These are phyloP conservation scores for Pythium periplocum DNA, from an alignment of 352 stramenopile genomes.

Conservation along the genomic window DNA sequence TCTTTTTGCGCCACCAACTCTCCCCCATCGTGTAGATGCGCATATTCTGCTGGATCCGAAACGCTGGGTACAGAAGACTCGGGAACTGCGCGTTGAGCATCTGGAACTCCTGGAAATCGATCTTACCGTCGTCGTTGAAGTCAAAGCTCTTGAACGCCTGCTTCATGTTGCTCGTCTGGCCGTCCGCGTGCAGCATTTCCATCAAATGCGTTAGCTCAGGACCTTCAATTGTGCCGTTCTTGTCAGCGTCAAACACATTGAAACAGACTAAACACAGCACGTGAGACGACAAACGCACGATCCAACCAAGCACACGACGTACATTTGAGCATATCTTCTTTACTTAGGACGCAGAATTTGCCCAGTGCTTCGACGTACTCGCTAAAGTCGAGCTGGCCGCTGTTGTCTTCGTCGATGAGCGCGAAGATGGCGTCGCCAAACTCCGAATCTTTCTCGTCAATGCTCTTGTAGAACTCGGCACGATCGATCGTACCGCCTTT, in stretches of 20 bases:
- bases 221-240: conserved; percentile 69
- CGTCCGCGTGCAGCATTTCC: conserved; percentile 62
- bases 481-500: conserved; percentile 69
- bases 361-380: conserved; percentile 72
- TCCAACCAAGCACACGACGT: conserved; percentile 4
- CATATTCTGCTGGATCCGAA: conserved; percentile 75
- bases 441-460: conserved; percentile 62
- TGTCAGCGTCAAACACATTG: conserved; percentile 68
- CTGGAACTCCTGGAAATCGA: conserved; percentile 69
- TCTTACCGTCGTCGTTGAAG: conserved; percentile 65
- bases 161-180: conserved; percentile 67
- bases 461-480: conserved; percentile 60
- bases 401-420: conserved; percentile 72
- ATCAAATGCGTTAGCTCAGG: conserved; percentile 54
- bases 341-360: conserved; percentile 71
- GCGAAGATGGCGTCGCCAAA: conserved; percentile 72
- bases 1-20: conserved; percentile 57
- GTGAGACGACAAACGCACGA: conserved; percentile 1
- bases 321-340: conserved; percentile 76
- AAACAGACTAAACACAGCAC: conserved; percentile 51
- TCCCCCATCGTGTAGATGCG: conserved; percentile 58
- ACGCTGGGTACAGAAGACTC: conserved; percentile 58
- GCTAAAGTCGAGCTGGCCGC: conserved; percentile 63
- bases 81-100: conserved; percentile 59
- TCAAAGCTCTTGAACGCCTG: conserved; percentile 54